Evolutionary conservation across 495 filamentous ascomycete species (phyloP).

Genomic region (Emericellopsis terricola): DNA sequence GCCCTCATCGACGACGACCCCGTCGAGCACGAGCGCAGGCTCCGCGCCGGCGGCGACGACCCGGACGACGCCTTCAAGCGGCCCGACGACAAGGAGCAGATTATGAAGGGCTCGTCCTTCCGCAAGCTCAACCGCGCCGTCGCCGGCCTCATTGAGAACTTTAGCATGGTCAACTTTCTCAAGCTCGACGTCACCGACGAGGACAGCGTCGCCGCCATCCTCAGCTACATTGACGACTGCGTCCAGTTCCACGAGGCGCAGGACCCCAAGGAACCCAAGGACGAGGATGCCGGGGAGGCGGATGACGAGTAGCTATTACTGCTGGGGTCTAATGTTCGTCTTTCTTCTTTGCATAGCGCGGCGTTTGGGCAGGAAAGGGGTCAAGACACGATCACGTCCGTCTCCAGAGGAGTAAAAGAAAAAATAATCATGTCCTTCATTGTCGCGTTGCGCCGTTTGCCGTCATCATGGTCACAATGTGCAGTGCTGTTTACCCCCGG

Average conservation of each 20-base stretch:
- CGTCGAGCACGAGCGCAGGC: slow-evolving; percentile 21
- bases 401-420: background rate
- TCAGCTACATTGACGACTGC: slow-evolving; percentile 94
- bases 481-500: background rate
- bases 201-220: slow-evolving; percentile 75
- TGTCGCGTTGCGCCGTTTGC: no score
- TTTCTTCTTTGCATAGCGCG: background rate
- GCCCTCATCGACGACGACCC: slow-evolving; percentile 58
- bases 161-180: slow-evolving; percentile 92
- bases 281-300: slow-evolving; percentile 46
- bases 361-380: background rate
- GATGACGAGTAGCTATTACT: slow-evolving; percentile 26
- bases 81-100: slow-evolving; percentile 37
- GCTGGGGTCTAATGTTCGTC: background rate
- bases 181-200: slow-evolving; percentile 82
- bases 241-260: slow-evolving; percentile 95
- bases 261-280: slow-evolving; percentile 73
- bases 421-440: no score
- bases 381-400: background rate
- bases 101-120: slow-evolving; percentile 67
- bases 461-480: no score
- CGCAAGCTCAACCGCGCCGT: slow-evolving; percentile 68
- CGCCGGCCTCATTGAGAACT: slow-evolving; percentile 79
- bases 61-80: slow-evolving; percentile 27
- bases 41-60: slow-evolving; percentile 33